Percentiles rank a stretch among this genome's conserved stretches.
Conservation (phyloP, 2,329 filamentous ascomycete species). For the Penicillium frequentans region DNA sequence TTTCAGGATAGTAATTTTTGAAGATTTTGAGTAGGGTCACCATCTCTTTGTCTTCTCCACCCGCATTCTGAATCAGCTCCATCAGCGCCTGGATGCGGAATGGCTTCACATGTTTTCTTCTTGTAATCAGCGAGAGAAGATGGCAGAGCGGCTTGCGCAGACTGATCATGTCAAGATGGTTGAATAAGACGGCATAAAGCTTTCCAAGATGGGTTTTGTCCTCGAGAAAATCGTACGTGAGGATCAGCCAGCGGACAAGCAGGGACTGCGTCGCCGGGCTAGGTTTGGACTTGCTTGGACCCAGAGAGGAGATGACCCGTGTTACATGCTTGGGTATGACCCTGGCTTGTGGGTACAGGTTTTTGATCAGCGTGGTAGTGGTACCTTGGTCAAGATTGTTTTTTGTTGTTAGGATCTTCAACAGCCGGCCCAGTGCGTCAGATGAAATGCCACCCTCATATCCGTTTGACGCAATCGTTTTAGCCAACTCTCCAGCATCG, state of each 20-base stretch:
- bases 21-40: constrained; percentile 76
- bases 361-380: constrained; percentile 66
- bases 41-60: constrained; percentile 71
- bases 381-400: constrained; percentile 75
- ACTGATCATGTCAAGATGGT: constrained; percentile 76
- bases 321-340: constrained; percentile 63
- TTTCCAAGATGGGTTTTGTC: constrained; percentile 63
- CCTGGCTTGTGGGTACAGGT: constrained; percentile 70
- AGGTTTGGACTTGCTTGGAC: constrained; percentile 74
- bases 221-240: constrained; percentile 71
- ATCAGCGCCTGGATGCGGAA: constrained; percentile 76
- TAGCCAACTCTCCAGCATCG: constrained; percentile 64
- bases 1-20: constrained; percentile 88
- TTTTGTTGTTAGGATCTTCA: constrained; percentile 66
- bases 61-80: constrained; percentile 49
- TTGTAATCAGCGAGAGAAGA: constrained; percentile 73
- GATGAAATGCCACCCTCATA: constrained; percentile 69
- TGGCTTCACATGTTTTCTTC: constrained; percentile 78
- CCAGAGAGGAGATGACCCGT: constrained; percentile 70
- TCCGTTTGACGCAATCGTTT: constrained; percentile 61
- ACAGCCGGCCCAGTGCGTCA: constrained; percentile 60
- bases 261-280: constrained; percentile 68
- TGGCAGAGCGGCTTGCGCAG: constrained; percentile 72
- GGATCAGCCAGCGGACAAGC: constrained; percentile 75
- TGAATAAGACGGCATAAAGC: constrained; percentile 75